These are phyloP conservation scores for Claviceps africana DNA, from an alignment of 2,329 filamentous ascomycete species.

Conservation along the genomic window DNA sequence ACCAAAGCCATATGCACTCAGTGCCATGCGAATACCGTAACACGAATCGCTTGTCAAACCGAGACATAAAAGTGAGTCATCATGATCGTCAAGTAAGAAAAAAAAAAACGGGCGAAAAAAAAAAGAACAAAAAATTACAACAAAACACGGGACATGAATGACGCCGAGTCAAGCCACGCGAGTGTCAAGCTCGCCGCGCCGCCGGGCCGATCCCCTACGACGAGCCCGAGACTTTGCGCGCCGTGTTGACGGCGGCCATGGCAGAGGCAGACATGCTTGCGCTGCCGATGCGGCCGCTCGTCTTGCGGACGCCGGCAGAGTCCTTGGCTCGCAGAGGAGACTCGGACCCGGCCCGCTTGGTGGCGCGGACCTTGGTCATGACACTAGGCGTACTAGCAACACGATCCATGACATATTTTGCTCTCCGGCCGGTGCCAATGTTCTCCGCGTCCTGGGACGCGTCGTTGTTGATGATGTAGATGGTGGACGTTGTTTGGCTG, in stretches of 20 bases:
- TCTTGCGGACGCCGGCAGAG: constrained; percentile 45
- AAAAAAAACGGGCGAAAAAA: constrained; percentile 2
- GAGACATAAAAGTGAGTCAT: constrained; percentile 16
- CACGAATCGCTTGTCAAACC: constrained; percentile 26
- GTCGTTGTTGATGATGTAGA: constrained; percentile 51
- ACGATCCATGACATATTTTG: constrained; percentile 41
- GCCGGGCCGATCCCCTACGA: constrained; percentile 15
- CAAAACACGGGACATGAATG: neutral
- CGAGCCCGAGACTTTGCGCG: constrained; percentile 38
- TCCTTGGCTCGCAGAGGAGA: constrained; percentile 38
- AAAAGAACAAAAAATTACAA: neutral
- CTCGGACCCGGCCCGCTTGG: constrained; percentile 35
- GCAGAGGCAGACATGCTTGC: constrained; percentile 30
- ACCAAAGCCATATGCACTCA: constrained; percentile 23
- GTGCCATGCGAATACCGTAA: constrained; percentile 12
- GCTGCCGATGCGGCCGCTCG: constrained; percentile 50
- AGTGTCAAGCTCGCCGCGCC: neutral
- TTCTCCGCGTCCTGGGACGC: constrained; percentile 60
- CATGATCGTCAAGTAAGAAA: constrained; percentile 25
- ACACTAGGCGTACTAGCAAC: constrained; percentile 40
- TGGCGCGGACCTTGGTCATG: constrained; percentile 51
- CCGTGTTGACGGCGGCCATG: constrained; percentile 26
- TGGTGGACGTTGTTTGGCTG: constrained; percentile 63
- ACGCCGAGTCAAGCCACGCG: no score
- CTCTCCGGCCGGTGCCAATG: constrained; percentile 41